phyloP scores from a whole-genome alignment of 179 eudicot genomes.

The Silene vulgaris region DNA sequence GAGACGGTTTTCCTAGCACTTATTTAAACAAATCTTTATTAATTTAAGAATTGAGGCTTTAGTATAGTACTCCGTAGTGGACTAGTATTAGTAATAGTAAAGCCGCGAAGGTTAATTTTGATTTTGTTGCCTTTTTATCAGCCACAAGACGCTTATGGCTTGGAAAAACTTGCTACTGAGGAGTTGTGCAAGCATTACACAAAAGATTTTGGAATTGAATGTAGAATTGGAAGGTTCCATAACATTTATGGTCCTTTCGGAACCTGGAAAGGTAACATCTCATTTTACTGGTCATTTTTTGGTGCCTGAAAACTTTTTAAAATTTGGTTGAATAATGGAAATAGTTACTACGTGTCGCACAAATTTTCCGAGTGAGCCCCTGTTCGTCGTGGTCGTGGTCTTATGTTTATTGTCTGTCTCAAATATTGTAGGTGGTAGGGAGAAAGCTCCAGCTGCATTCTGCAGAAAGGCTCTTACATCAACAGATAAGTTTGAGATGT shows the following conservation, averaged over 20 bases:
- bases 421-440: conserved; percentile 70
- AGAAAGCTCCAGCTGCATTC: conserved; percentile 98
- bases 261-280: conserved; percentile 80
- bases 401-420: background rate
- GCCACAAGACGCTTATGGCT: conserved; percentile 99
- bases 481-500: conserved; percentile 92
- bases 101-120: background rate
- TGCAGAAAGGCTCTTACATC: conserved; percentile 84
- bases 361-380: background rate
- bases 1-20: background rate
- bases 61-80: too few species aligned
- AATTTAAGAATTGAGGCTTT: too few species aligned
- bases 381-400: background rate
- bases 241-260: conserved; percentile 98
- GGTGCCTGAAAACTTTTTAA: background rate
- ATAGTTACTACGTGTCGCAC: background rate
- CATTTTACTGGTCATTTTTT: background rate
- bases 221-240: conserved; percentile 91
- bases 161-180: conserved; percentile 93
- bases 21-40: too few species aligned
- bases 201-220: conserved; percentile 88
- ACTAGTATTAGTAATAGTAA: too few species aligned
- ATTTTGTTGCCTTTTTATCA: conserved; percentile 21
- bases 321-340: background rate
- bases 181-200: conserved; percentile 95